A percentile compares a stretch with the other conserved stretches of the same genome.
Conservation (phyloP, 371 early-diverging fungal species). For the Dichotomocladium elegans region DNA sequence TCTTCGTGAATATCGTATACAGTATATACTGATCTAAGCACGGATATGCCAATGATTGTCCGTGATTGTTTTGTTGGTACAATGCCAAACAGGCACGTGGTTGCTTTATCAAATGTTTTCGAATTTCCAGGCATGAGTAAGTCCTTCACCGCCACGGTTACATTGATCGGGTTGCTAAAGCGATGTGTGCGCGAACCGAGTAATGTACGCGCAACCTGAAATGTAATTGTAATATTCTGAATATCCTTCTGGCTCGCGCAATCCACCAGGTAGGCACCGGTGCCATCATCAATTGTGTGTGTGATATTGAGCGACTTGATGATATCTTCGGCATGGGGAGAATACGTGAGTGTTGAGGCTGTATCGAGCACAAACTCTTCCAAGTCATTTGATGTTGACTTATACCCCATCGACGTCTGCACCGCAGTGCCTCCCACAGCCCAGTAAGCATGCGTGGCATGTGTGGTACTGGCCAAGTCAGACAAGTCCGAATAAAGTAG, state of each 20-base stretch:
- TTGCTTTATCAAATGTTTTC: slow-evolving; percentile 13
- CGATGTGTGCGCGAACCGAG: no score
- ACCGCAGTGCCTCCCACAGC: slow-evolving; percentile 17
- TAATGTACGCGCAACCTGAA: no score
- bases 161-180: no score
- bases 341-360: slow-evolving; percentile 39
- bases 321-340: slow-evolving; percentile 18
- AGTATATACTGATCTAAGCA: slow-evolving; percentile 34
- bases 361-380: slow-evolving; percentile 37
- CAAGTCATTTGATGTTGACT: not conserved
- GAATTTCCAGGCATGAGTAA: no score
- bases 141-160: no score
- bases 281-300: no score
- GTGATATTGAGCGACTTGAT: slow-evolving; percentile 12
- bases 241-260: no score
- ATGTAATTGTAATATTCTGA: no score
- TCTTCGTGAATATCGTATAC: slow-evolving; percentile 38
- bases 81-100: slow-evolving; percentile 37
- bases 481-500: no score
- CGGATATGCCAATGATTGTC: slow-evolving; percentile 39
- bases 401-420: not conserved
- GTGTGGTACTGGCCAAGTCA: no score
- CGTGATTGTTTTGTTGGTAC: no score
- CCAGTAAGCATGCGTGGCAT: slow-evolving; percentile 24
- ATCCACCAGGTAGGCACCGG: no score